Evolutionary conservation across 768 basidiomycete genomes (phyloP).

Genomic region (Serendipita sp.): DNA sequence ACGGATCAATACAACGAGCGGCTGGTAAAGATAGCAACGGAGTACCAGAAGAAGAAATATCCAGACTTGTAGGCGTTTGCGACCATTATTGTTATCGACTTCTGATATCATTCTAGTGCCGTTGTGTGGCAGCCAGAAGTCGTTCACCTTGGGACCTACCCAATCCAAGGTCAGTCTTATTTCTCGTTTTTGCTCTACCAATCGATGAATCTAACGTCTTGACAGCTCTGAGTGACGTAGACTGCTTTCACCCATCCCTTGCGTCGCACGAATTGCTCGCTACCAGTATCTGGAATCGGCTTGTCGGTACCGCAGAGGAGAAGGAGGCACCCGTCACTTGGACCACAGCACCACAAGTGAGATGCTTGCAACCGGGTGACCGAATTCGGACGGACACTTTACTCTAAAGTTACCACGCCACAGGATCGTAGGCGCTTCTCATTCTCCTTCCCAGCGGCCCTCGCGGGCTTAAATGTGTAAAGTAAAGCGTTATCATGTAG

Average conservation of each 20-base stretch:
- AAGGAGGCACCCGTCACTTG: conserved; percentile 8
- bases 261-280: conserved; percentile 11
- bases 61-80: conserved; percentile 10
- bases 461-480: too few species aligned
- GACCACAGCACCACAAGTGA: not conserved
- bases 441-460: too few species aligned
- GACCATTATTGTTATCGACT: not conserved
- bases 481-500: too few species aligned
- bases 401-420: not conserved
- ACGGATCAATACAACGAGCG: conserved; percentile 10
- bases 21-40: conserved; percentile 11
- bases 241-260: conserved; percentile 14
- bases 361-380: conserved; percentile 11
- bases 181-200: not conserved
- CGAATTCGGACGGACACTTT: conserved; percentile 10
- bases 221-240: conserved; percentile 11
- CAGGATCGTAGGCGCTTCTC: too few species aligned
- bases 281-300: conserved; percentile 12
- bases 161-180: conserved; percentile 10
- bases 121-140: conserved; percentile 12
- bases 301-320: conserved; percentile 8
- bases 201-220: not conserved
- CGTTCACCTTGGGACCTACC: conserved; percentile 10
- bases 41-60: conserved; percentile 12
- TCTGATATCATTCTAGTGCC: conserved; percentile 7